A percentile compares a stretch with the other conserved stretches of the same genome.
These are phyloP conservation scores for Zasmidium angulare DNA, from an alignment of 2,329 filamentous ascomycete genomes.

Conservation along the genomic window DNA sequence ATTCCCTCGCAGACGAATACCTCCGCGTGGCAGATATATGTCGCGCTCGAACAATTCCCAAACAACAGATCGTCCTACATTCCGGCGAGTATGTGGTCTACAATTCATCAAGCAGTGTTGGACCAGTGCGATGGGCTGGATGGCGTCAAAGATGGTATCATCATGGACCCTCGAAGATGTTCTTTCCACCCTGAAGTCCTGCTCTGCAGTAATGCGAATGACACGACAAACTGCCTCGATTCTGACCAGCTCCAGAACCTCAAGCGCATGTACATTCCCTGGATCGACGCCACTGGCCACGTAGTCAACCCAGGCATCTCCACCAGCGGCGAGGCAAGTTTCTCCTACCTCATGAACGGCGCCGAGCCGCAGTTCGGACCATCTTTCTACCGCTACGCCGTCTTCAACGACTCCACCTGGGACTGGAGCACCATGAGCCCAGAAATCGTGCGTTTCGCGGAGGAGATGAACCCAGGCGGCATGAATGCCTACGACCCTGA, in stretches of 20 bases:
- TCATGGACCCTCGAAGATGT: slow-evolving; percentile 3
- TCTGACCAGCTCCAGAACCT: slow-evolving; percentile 5
- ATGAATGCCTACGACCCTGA: slow-evolving; percentile 39
- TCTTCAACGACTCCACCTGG: slow-evolving; percentile 47
- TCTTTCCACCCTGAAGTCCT: not conserved
- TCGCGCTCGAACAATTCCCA: slow-evolving; percentile 10
- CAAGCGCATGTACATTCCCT: slow-evolving; percentile 6
- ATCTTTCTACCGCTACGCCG: slow-evolving; percentile 49
- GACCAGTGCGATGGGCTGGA: slow-evolving; percentile 2
- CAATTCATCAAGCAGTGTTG: slow-evolving; percentile 4
- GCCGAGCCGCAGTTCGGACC: slow-evolving; percentile 32
- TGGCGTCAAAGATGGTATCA: slow-evolving; percentile 2
- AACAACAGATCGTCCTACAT: slow-evolving; percentile 3
- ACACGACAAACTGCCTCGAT: slow-evolving; percentile 17
- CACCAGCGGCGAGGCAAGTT: slow-evolving; percentile 29
- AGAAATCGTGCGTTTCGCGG: slow-evolving; percentile 39
- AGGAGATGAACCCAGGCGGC: slow-evolving; percentile 40
- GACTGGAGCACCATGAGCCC: slow-evolving; percentile 38
- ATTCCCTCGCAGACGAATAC: slow-evolving; percentile 6
- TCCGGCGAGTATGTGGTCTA: slow-evolving; percentile 2
- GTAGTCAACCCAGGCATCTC: slow-evolving; percentile 29
- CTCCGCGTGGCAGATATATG: slow-evolving; percentile 10
- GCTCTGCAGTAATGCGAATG: slow-evolving; percentile 38
- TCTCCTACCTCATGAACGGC: slow-evolving; percentile 38
- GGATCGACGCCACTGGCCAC: not conserved